Percentiles rank a stretch among this genome's conserved stretches.
Evolutionary conservation across 2,329 filamentous ascomycete genomes (phyloP).

Genomic region (Pseudopithomyces chartarum): DNA sequence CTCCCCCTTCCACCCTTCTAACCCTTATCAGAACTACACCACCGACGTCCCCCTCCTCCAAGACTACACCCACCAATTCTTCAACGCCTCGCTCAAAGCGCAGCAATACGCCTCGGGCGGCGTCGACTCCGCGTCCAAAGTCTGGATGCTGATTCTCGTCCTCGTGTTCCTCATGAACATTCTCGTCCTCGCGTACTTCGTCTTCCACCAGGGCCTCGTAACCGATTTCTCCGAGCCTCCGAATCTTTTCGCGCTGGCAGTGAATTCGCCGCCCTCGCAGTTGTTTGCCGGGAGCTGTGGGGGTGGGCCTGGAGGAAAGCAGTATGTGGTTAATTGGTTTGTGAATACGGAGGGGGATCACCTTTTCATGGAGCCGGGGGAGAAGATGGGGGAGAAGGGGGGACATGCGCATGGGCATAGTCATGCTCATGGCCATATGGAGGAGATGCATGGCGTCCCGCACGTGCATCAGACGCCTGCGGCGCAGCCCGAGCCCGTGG

Average conservation of each 20-base stretch:
- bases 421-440: constrained; percentile 8
- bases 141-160: constrained; percentile 70
- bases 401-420: constrained; percentile 28
- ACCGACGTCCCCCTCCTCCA: constrained; percentile 37
- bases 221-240: constrained; percentile 81
- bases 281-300: constrained; percentile 62
- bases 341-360: constrained; percentile 57
- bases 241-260: constrained; percentile 73
- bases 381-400: constrained; percentile 45
- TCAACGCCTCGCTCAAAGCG: constrained; percentile 66
- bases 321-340: constrained; percentile 54
- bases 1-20: neutral
- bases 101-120: constrained; percentile 75
- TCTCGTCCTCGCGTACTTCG: constrained; percentile 67
- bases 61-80: constrained; percentile 59
- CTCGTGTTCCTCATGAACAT: constrained; percentile 71
- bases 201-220: constrained; percentile 65
- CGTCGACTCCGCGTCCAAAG: constrained; percentile 62
- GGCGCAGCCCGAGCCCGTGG: neutral
- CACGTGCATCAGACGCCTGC: constrained; percentile 1
- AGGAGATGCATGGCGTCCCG: constrained; percentile 8
- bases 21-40: constrained; percentile 41
- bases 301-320: constrained; percentile 57
- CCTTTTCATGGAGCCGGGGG: constrained; percentile 57
- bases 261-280: constrained; percentile 65